Evolutionary conservation across 768 basidiomycete genomes (phyloP).

Genomic region (Boletus speciosus): DNA sequence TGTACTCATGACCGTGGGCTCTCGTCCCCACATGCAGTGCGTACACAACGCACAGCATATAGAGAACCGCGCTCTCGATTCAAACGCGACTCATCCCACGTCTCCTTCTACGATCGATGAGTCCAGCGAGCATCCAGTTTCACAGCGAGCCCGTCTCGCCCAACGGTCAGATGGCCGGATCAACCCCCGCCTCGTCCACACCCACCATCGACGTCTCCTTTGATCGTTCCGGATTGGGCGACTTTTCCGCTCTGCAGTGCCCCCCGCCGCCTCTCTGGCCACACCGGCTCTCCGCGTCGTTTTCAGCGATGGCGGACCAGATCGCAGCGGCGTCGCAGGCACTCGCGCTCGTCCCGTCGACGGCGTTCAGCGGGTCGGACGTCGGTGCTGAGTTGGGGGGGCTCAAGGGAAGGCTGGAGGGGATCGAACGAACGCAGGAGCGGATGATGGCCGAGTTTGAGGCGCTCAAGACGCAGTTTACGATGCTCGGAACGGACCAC

Average conservation of each 20-base stretch:
- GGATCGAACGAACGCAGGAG: slow-evolving; percentile 34
- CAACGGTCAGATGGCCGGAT: neutral
- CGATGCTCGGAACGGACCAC: slow-evolving; percentile 6
- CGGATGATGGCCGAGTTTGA: slow-evolving; percentile 32
- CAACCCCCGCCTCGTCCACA: slow-evolving; percentile 10
- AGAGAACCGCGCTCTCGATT: neutral
- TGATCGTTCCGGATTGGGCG: slow-evolving; percentile 2
- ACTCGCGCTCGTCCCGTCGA: slow-evolving; percentile 29
- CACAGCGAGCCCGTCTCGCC: neutral
- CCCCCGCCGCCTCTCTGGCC: slow-evolving; percentile 27
- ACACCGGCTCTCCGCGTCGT: slow-evolving; percentile 35
- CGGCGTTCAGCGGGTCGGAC: slow-evolving; percentile 19
- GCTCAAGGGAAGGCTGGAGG: slow-evolving; percentile 28
- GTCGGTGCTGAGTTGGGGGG: slow-evolving; percentile 9
- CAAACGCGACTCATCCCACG: neutral
- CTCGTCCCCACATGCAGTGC: neutral
- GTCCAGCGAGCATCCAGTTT: neutral
- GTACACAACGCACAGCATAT: neutral
- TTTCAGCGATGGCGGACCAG: slow-evolving; percentile 39
- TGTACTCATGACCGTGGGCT: slow-evolving; percentile 1
- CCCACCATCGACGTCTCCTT: slow-evolving; percentile 20
- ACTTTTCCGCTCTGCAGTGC: neutral
- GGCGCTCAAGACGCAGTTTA: slow-evolving; percentile 26
- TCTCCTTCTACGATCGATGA: neutral
- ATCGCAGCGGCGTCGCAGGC: slow-evolving; percentile 40